These are phyloP conservation scores for Angomonas ambiguus DNA, from an alignment of 208 protist species.

Conservation along the genomic window DNA sequence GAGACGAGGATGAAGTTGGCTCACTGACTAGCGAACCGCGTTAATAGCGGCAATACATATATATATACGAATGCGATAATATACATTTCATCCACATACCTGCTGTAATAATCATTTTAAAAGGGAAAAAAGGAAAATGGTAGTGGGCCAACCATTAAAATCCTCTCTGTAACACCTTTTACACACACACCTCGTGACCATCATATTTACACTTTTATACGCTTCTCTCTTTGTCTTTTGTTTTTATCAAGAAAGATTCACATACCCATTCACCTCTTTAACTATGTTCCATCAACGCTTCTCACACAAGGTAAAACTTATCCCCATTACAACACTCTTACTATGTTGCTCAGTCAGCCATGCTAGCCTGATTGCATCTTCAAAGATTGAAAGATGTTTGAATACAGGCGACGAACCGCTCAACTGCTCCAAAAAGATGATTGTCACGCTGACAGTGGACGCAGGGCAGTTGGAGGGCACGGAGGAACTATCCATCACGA, in stretches of 20 bases:
- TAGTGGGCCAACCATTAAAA: no score
- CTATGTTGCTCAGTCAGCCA: no score
- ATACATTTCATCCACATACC: neutral
- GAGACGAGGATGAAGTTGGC: no score
- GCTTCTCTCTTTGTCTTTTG: neutral
- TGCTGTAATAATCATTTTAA: neutral
- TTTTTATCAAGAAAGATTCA: no score
- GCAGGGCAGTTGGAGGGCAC: slow-evolving; percentile 40
- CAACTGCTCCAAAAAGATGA: slow-evolving; percentile 71
- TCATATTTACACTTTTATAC: neutral
- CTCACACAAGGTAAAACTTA: no score
- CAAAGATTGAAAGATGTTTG: slow-evolving; percentile 68
- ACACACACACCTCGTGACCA: no score
- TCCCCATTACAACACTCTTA: no score
- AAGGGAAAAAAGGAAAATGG: neutral
- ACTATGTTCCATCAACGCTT: no score
- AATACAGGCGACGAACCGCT: slow-evolving; percentile 33
- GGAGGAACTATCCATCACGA: slow-evolving; percentile 61
- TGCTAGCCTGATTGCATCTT: slow-evolving; percentile 50
- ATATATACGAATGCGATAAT: neutral
- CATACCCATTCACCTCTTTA: no score
- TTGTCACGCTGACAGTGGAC: slow-evolving; percentile 72
- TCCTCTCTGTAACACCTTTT: no score
- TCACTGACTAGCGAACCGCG: no score
- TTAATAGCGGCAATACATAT: no score